Percentiles rank a stretch among this genome's conserved stretches.
phyloP scores from a whole-genome alignment of 768 basidiomycete species.

The Cystofilobasidium macerans region DNA sequence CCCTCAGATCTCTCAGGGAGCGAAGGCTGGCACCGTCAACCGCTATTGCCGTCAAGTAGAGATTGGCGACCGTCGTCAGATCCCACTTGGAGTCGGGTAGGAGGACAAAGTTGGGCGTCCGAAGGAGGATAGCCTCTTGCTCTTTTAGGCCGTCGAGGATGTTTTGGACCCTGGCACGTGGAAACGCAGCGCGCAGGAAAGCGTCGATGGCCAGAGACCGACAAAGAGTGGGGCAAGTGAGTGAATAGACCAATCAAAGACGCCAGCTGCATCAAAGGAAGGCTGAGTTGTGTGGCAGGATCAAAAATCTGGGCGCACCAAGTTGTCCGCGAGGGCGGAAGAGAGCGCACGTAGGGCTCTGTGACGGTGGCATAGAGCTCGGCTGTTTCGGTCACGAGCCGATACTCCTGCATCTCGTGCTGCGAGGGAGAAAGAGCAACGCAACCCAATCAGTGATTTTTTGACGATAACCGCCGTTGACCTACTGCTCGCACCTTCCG shows the following conservation, averaged over 20 bases:
- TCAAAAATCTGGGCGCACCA: constrained; percentile 47
- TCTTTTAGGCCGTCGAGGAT: constrained; percentile 47
- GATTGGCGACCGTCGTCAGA: constrained; percentile 49
- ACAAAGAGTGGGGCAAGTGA: no score
- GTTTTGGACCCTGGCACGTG: constrained; percentile 73
- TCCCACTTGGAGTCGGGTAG: constrained; percentile 60
- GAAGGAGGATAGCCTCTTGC: constrained; percentile 15
- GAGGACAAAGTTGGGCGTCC: constrained; percentile 52
- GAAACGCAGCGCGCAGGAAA: constrained; percentile 54
- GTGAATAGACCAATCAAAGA: neutral
- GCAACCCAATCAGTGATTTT: neutral
- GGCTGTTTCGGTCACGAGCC: constrained; percentile 75
- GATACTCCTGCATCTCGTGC: constrained; percentile 63
- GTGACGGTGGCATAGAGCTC: constrained; percentile 60
- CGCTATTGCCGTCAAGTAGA: constrained; percentile 76
- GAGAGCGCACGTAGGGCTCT: constrained; percentile 62
- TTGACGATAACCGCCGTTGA: no score
- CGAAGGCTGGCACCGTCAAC: constrained; percentile 49
- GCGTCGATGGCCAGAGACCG: neutral
- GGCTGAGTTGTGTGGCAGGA: neutral
- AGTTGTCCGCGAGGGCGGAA: constrained; percentile 64
- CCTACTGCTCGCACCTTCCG: constrained; percentile 53
- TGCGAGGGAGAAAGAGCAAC: constrained; percentile 34
- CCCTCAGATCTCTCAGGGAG: constrained; percentile 64
- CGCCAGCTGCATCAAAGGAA: neutral